Conservation (phyloP, 495 filamentous ascomycete species). For the Penicillium diatomitis region DNA sequence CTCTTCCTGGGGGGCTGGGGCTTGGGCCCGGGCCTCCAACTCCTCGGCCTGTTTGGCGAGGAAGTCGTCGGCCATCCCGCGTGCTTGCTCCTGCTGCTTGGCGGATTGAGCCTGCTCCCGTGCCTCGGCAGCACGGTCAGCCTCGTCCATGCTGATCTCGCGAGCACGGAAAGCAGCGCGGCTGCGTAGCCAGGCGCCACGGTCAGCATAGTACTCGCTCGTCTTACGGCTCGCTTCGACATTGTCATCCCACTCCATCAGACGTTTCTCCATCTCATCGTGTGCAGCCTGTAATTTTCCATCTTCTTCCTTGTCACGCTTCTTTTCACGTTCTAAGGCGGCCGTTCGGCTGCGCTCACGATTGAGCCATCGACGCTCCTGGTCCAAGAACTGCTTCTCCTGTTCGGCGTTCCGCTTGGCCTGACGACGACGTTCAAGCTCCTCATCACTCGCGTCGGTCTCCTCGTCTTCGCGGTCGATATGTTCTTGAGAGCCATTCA, state of each 20-base stretch:
- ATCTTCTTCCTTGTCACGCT: slow-evolving; percentile 65
- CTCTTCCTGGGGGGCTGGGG: slow-evolving; percentile 47
- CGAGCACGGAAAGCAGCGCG: slow-evolving; percentile 61
- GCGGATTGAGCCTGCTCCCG: slow-evolving; percentile 59
- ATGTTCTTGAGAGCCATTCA: slow-evolving; percentile 49
- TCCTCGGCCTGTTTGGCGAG: slow-evolving; percentile 82
- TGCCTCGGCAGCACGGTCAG: slow-evolving; percentile 69
- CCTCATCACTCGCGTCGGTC: slow-evolving; percentile 77
- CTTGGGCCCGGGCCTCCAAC: slow-evolving; percentile 49
- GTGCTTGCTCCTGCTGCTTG: slow-evolving; percentile 67
- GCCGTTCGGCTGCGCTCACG: slow-evolving; percentile 75
- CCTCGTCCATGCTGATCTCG: slow-evolving; percentile 68
- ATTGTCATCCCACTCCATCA: slow-evolving; percentile 86
- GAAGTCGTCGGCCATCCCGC: slow-evolving; percentile 88
- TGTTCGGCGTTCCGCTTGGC: slow-evolving; percentile 63
- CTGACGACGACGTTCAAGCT: slow-evolving; percentile 65
- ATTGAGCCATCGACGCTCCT: slow-evolving; percentile 83
- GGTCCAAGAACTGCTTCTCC: slow-evolving; percentile 76
- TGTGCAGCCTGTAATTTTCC: slow-evolving; percentile 46
- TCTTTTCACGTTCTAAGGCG: slow-evolving; percentile 73
- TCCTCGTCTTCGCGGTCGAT: slow-evolving; percentile 74
- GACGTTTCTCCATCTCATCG: slow-evolving; percentile 61
- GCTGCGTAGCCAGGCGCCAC: slow-evolving; percentile 73
- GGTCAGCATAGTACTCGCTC: slow-evolving; percentile 81
- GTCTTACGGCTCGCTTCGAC: slow-evolving; percentile 60